Base-by-base conservation (phyloP, 257 asterid species). In the Fraxinus pennsylvanica region DNA sequence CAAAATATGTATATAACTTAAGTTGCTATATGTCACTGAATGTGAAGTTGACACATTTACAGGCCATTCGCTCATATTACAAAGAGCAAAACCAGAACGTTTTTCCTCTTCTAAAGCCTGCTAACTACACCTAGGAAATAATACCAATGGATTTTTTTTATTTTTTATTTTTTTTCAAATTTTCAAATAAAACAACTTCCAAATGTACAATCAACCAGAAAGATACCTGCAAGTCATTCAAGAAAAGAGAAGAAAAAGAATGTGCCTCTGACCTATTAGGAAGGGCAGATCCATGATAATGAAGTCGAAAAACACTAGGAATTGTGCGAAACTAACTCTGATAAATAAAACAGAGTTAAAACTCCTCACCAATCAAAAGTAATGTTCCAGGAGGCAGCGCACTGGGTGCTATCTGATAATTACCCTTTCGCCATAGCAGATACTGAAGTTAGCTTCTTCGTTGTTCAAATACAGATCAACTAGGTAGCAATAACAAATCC, bases 391-490 rank as follows among this genome's bases (percentile, higher is more conserved):
- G 29, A 6, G 66, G 66, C 66, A n/a, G 66, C 66, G 19, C 69
- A 63, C 35, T 4, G 35, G 9, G 69, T 63, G 9, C 33, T 21
- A 61, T 61, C 15, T 61, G 68, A 25, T 22, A 33, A 76, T 73
- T 73, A 36, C 76, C 41, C 69, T 76, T 47, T 71, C 75, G 78
- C 74, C 30, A 29, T 72, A 25, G 72, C 67, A 75, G 79, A 72
- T 74, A 76, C 38, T 35, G 41, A 45, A 9, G 63, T 12, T 74
- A 80, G 83, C 85, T 81, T 68, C 84, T 61, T 63, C 80, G 30
- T 66, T 77, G 79, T 73, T 76, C 57, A 73, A 78, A 63, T 63
- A 63, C 69, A 63, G 69, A 75, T 65, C 54, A 50, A 69, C 78
- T 68, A 75, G 52, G 69, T 27, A 70, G 77, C 80, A 78, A 75